These are phyloP conservation scores for Sclerotinia borealis DNA, from an alignment of 2,329 filamentous ascomycete species.

Conservation along the genomic window DNA sequence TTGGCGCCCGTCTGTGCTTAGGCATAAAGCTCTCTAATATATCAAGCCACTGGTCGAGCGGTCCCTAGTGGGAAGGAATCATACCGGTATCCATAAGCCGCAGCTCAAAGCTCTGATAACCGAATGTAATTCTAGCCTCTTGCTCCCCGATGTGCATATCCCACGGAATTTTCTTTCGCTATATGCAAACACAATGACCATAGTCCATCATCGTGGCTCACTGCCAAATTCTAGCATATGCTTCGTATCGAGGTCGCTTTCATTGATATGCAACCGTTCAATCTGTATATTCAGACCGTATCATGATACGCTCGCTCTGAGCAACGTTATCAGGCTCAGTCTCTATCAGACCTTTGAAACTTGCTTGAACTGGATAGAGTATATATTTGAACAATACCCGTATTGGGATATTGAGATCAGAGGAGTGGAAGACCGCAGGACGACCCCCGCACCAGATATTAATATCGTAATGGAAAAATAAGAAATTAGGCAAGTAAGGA, in stretches of 20 bases:
- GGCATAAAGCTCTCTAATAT: slow-evolving; percentile 59
- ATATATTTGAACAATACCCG: no score
- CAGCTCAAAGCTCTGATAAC: slow-evolving; percentile 39
- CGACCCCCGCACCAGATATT: no score
- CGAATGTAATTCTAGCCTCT: slow-evolving; percentile 31
- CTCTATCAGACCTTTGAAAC: no score
- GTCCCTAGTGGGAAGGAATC: slow-evolving; percentile 42
- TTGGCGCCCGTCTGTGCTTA: slow-evolving; percentile 7
- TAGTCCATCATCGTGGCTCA: slow-evolving; percentile 34
- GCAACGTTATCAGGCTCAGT: no score
- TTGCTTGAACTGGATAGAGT: no score
- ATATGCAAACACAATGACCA: slow-evolving; percentile 46
- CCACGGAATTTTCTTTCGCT: slow-evolving; percentile 42
- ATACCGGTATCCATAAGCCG: slow-evolving; percentile 37
- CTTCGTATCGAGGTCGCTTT: slow-evolving; percentile 43
- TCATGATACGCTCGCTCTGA: no score
- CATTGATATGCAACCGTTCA: slow-evolving; percentile 40
- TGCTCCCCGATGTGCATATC: slow-evolving; percentile 40
- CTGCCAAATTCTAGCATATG: slow-evolving; percentile 49
- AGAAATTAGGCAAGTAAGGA: no score
- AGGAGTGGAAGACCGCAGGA: no score
- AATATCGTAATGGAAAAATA: no score
- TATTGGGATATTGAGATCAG: no score
- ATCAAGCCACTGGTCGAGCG: slow-evolving; percentile 53
- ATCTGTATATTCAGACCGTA: slow-evolving; percentile 36